A percentile compares a stretch with the other conserved stretches of the same genome.
Evolutionary conservation across 2,329 filamentous ascomycete species (phyloP).

Genomic region (Claviceps sp.): DNA sequence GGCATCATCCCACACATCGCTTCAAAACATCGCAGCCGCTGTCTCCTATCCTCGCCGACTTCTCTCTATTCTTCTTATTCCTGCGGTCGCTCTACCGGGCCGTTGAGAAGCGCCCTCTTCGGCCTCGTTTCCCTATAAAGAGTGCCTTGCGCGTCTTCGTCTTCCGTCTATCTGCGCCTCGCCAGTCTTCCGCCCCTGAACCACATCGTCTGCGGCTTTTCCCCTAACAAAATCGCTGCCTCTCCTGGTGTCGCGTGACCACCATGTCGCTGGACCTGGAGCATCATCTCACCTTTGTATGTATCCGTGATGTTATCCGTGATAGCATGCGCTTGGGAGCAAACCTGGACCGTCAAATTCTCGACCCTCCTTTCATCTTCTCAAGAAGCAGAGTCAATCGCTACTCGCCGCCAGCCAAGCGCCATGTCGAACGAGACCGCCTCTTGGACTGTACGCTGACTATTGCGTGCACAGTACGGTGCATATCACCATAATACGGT

Average conservation of each 20-base stretch:
- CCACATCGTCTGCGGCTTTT: neutral
- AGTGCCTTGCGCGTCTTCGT: neutral
- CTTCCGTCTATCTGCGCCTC: neutral
- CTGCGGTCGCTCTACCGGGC: neutral
- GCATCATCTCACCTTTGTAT: constrained; percentile 67
- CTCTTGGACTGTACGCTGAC: neutral
- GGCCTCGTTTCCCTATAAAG: neutral
- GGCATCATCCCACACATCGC: neutral
- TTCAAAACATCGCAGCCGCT: constrained; percentile 1
- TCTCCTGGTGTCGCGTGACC: constrained; percentile 7
- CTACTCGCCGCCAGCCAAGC: neutral
- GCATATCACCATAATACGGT: constrained; percentile 68
- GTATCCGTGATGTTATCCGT: neutral
- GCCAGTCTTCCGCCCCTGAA: constrained; percentile 1
- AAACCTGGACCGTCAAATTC: neutral
- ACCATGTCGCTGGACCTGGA: constrained; percentile 63
- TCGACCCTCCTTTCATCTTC: neutral
- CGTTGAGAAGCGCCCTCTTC: neutral
- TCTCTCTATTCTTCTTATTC: constrained; percentile 1
- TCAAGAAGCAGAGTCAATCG: neutral
- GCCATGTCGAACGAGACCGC: neutral
- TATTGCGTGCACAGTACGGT: constrained; percentile 48
- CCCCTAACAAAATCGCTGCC: neutral
- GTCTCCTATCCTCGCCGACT: neutral
- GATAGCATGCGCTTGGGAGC: neutral